phyloP scores from a whole-genome alignment of 441 rosid species.

The Codiaeum variegatum region DNA sequence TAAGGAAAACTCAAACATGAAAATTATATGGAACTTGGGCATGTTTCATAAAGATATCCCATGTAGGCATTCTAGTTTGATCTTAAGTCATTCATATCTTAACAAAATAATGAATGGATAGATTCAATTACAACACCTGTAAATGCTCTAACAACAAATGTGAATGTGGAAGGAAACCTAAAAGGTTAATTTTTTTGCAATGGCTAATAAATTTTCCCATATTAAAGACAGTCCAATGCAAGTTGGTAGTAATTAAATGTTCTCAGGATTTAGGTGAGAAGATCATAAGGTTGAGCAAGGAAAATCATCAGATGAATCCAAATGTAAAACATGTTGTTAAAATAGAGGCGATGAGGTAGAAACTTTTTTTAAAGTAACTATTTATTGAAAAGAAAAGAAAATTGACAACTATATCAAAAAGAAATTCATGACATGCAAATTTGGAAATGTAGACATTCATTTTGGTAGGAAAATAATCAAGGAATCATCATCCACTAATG shows the following conservation, averaged over 20 bases:
- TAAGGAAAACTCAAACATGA: neutral
- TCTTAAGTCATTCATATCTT: too few relatives aligned
- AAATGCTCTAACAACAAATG: conserved; percentile 99
- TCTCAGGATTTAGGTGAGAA: neutral
- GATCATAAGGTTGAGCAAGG: neutral
- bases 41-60: neutral
- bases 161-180: conserved; percentile 96
- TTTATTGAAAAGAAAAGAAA: neutral
- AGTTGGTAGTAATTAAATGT: conserved; percentile 17
- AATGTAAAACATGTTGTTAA: too few relatives aligned
- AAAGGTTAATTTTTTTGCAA: conserved; percentile 97
- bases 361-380: neutral
- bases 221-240: conserved; percentile 27
- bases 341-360: neutral
- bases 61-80: neutral
- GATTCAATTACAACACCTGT: too few relatives aligned
- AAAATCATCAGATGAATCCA: too few relatives aligned
- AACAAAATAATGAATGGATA: too few relatives aligned
- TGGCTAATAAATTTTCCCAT: conserved; percentile 94
- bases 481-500: neutral
- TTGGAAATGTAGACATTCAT: conserved; percentile 1
- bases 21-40: neutral
- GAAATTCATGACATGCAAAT: neutral
- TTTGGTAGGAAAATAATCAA: neutral
- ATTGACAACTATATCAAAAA: neutral